These are phyloP conservation scores for Eimeria acervulina DNA, from an alignment of 169 alveolate species.

Conservation along the genomic window DNA sequence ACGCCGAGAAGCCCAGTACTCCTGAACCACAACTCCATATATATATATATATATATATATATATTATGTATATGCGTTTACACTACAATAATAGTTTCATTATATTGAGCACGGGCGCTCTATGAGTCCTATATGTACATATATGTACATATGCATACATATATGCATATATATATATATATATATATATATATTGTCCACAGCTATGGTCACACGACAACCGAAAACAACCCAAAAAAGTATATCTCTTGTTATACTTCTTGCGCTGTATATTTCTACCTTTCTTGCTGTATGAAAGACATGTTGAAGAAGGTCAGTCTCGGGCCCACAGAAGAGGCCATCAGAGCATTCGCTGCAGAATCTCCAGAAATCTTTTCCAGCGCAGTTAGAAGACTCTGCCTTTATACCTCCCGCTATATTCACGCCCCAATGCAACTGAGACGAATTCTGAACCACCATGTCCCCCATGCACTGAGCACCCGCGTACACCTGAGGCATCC, in stretches of 20 bases:
- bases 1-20: not conserved
- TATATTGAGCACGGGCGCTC: too few species aligned
- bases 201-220: too few species aligned
- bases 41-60: not conserved
- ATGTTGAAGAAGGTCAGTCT: not conserved
- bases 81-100: too few species aligned
- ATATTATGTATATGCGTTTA: not conserved
- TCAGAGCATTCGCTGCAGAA: not conserved
- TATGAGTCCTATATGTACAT: too few species aligned
- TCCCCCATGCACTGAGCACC: constrained; percentile 34
- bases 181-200: too few species aligned
- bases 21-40: not conserved
- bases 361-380: not conserved
- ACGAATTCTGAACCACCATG: constrained; percentile 31
- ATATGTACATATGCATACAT: too few species aligned
- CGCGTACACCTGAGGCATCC: not conserved
- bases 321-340: constrained; percentile 20
- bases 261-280: too few species aligned
- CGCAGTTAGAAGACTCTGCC: not conserved
- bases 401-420: not conserved
- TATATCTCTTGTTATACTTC: too few species aligned
- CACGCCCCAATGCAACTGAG: constrained; percentile 11
- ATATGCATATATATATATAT: too few species aligned
- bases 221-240: too few species aligned
- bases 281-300: not conserved